A percentile compares a stretch with the other conserved stretches of the same genome.
Conservation (phyloP, 768 basidiomycete species). For the Suillus plorans region DNA sequence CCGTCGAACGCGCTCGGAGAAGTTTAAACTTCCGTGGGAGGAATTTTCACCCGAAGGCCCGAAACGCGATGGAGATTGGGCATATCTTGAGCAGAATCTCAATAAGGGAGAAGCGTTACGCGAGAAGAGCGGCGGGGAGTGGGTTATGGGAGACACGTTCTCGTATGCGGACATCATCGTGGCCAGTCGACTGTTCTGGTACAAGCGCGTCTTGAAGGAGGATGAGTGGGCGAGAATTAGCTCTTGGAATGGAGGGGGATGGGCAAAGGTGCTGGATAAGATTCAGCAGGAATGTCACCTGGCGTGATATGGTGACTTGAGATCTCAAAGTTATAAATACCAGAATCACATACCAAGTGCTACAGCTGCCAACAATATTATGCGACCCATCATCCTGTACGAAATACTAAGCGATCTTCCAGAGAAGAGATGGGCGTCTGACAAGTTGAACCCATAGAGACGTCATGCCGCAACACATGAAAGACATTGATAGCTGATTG, state of each 20-base stretch:
- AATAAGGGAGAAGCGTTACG: constrained; percentile 9
- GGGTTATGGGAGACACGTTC: constrained; percentile 10
- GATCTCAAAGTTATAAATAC: neutral
- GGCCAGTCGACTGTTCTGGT: constrained; percentile 6
- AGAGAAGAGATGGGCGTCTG: neutral
- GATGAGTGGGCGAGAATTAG: constrained; percentile 3
- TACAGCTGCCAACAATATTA: neutral
- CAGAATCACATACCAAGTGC: neutral
- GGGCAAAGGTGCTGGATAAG: constrained; percentile 3
- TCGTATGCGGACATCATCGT: constrained; percentile 11
- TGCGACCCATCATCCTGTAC: constrained; percentile 7
- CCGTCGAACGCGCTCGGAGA: constrained; percentile 28
- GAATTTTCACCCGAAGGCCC: constrained; percentile 34
- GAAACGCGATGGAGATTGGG: constrained; percentile 34
- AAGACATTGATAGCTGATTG: too few relatives aligned
- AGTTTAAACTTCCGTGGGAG: neutral
- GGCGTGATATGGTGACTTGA: neutral
- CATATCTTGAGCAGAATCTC: constrained; percentile 34
- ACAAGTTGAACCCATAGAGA: neutral
- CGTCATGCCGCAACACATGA: too few relatives aligned
- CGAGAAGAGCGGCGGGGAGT: neutral
- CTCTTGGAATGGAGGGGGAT: constrained; percentile 6
- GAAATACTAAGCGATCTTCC: neutral
- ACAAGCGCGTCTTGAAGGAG: constrained; percentile 3
- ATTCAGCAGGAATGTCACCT: constrained; percentile 1